Percentiles rank a stretch among this genome's conserved stretches.
These are phyloP conservation scores for Nyssa sinensis DNA, from an alignment of 148 eudicot species.

Conservation along the genomic window DNA sequence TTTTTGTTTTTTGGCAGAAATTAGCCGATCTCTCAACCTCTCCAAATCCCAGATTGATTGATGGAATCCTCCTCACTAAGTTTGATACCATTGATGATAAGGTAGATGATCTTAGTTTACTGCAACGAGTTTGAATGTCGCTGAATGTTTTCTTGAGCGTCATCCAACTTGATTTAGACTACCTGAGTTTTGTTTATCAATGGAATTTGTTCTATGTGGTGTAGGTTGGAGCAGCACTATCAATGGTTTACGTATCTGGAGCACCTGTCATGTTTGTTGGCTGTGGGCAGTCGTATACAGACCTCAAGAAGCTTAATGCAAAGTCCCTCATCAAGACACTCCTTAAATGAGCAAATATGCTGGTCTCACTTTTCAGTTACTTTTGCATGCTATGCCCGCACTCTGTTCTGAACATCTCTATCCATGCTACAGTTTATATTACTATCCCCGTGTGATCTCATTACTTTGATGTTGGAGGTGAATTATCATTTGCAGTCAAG, in stretches of 20 bases:
- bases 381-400: background rate
- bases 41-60: constrained; percentile 82
- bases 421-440: constrained; percentile 11
- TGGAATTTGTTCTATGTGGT: constrained; percentile 3
- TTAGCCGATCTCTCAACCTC: constrained; percentile 78
- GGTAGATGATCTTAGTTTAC: constrained; percentile 31
- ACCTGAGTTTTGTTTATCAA: background rate
- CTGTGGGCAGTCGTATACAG: constrained; percentile 92
- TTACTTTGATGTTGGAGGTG: constrained; percentile 11
- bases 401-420: constrained; percentile 2
- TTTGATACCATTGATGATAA: constrained; percentile 96
- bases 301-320: constrained; percentile 88
- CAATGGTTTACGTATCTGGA: constrained; percentile 92
- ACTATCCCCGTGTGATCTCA: constrained; percentile 5
- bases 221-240: constrained; percentile 98
- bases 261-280: constrained; percentile 99
- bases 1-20: constrained; percentile 56
- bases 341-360: constrained; percentile 51
- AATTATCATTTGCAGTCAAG: background rate
- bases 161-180: background rate
- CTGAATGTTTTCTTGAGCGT: background rate
- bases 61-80: constrained; percentile 96
- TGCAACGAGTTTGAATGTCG: background rate
- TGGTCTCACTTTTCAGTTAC: background rate
- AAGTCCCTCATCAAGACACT: constrained; percentile 94